Conservation (phyloP, 768 basidiomycete genomes). For the Cystobasidium tubakii region DNA sequence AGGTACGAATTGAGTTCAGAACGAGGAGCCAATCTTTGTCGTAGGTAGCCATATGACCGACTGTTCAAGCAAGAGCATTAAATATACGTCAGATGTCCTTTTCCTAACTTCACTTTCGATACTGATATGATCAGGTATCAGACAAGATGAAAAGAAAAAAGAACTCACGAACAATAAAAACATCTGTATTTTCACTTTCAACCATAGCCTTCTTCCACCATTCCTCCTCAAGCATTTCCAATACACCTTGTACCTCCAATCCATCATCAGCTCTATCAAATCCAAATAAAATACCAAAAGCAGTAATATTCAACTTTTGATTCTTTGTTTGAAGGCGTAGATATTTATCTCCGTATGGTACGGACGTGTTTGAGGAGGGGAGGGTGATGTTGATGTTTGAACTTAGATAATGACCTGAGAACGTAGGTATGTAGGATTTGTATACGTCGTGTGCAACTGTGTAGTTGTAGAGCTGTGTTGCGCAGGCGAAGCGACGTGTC, state of each 20-base stretch:
- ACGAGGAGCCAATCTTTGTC: conserved; percentile 66
- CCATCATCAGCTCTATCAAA: conserved; percentile 66
- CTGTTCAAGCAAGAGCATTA: conserved; percentile 3
- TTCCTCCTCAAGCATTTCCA: conserved; percentile 67
- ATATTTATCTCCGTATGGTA: conserved; percentile 51
- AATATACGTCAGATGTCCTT: too few relatives aligned
- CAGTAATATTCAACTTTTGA: conserved; percentile 65
- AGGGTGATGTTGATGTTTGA: conserved; percentile 82
- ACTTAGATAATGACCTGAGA: conserved; percentile 69
- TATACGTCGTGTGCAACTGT: conserved; percentile 52
- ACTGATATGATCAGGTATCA: too few relatives aligned
- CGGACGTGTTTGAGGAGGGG: conserved; percentile 47
- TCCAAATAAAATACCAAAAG: conserved; percentile 73
- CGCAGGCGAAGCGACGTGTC: conserved; percentile 12
- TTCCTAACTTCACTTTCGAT: too few relatives aligned
- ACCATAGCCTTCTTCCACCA: conserved; percentile 79
- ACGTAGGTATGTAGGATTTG: conserved; percentile 61
- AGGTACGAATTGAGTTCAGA: conserved; percentile 64
- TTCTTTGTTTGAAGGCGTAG: conserved; percentile 37
- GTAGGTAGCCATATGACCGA: conserved; percentile 69
- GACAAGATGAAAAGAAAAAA: conserved; percentile 53
- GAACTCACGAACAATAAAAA: conserved; percentile 60
- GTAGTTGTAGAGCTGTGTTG: conserved; percentile 39
- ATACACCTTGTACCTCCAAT: conserved; percentile 68
- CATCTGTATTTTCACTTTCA: conserved; percentile 62